Evolutionary conservation across 1,139 yeast species (phyloP), one percentile per base, ranked within the genome.

Genomic region (Hyphopichia buzzinii): DNA sequence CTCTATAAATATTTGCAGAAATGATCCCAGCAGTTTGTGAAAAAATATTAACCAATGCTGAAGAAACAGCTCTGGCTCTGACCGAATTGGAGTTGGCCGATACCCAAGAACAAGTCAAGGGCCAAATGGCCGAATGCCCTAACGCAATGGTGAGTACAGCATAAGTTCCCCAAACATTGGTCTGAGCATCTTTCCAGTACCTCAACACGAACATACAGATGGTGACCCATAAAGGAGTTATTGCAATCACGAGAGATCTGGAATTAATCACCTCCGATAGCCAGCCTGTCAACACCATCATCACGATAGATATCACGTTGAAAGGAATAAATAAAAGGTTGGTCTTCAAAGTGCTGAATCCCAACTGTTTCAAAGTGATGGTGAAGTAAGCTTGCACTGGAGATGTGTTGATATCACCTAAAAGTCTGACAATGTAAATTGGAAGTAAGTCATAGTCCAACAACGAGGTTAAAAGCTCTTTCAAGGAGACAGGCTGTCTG

Each of bases 381-480:
- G 80, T 72, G 46, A 77, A 51, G 50, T 79, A 79, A 14, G 57
- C 49, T 10, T 58, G 43, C 7, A 71, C 57, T 2, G 81, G 74
- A 12, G 57, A 44, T 3, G 62, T 48, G 4, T 66, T 67, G 31
- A 72, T 60, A 43, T 70, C 74, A 8, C 62, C 66, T 17, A 73
- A 46, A 24, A 75, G 41, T 6, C 81, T 69, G 30, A 73, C 57
- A 10, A 70, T 36, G 45, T 77, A 79, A 17, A 78, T 55, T 11
- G 83, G 83, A 71, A 77, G 63, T 38, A 76, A 47, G 46, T 77
- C 76, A 44, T 61, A 71, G 49, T 79, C 83, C 4, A 47, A 37
- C 13, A 60, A 39, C 0, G 60, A 43, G 24, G 39, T 43, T 15
- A 48, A 23, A 25, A 60, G 47, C 41, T 54, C 57, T 27, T 34